A percentile compares a stretch with the other conserved stretches of the same genome.
Evolutionary conservation across 2,329 filamentous ascomycete species (phyloP).

Genomic region (Xylariaceae sp.): DNA sequence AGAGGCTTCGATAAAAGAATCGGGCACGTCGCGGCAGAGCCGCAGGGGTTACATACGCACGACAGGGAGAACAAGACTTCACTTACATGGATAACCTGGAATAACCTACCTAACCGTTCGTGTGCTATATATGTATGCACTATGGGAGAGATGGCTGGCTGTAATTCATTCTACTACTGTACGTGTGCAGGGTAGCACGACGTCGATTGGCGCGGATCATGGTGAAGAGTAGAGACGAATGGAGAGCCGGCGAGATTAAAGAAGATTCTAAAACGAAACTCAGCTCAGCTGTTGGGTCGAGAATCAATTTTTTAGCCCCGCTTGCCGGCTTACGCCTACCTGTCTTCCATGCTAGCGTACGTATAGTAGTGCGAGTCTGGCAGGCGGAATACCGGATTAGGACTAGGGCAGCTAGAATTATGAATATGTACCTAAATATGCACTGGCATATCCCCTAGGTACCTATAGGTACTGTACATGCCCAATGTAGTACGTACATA

Average conservation of each 20-base stretch:
- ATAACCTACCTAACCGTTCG: too few species aligned
- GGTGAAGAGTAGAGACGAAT: background rate
- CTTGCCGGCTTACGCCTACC: background rate
- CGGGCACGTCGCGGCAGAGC: constrained; percentile 26
- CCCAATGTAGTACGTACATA: too few species aligned
- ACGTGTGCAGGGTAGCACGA: background rate
- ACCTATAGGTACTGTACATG: too few species aligned
- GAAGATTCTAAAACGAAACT: background rate
- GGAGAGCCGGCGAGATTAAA: background rate
- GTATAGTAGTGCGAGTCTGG: background rate
- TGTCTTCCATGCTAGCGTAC: too few species aligned
- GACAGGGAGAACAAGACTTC: background rate
- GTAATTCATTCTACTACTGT: too few species aligned
- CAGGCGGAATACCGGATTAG: background rate
- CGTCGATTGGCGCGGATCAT: background rate
- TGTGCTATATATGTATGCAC: too few species aligned
- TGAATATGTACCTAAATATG: too few species aligned
- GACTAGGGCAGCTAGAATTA: background rate
- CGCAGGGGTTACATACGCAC: constrained; percentile 13
- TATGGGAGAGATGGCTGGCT: too few species aligned
- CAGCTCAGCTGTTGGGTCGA: background rate
- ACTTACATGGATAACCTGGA: background rate
- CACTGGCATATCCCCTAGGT: too few species aligned
- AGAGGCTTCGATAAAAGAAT: constrained; percentile 24
- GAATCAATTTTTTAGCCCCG: background rate